Evolutionary conservation across 2,329 filamentous ascomycete species (phyloP), one percentile per base, ranked within the genome.

Genomic region (Penicillium rolfsii): DNA sequence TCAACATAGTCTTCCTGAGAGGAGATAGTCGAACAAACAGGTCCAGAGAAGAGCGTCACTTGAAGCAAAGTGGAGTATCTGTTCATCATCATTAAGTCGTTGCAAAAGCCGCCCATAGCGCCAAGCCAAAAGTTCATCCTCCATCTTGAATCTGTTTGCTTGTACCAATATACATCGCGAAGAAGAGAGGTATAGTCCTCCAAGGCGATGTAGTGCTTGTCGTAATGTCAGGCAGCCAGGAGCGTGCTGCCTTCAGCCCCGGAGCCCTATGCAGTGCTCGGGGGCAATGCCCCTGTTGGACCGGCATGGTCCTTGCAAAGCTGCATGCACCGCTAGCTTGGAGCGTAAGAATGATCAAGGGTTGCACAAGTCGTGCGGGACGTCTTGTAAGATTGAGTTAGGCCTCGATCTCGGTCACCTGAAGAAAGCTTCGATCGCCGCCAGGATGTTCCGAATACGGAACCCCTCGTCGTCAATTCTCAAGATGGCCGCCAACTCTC

Each of bases 401-500:
- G 45, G n/a, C 30, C 9, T 22, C 35, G 14, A 9, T 12, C 35
- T 36, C 48, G 11, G 28, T 50, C 48, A 14, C 48, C 28, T 22
- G 28, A 22, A 33, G n/a, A 35, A 50, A 14, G 19, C 9, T 12
- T 45, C 33, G 6, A 11, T 36, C n/a, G 35, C 35, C n/a, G 19
- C 9, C 14, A 40, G 22, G 16, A 11, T 43, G 30, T 50, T 50
- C n/a, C 30, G 28, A 19, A 14, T 12, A 33, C 30, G 48, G n/a
- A 22, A 50, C n/a, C n/a, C 48, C 19, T 30, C 26, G 14, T 30
- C n/a, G 33, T 54, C 38, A 26, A 33, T 30, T 35, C 52, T 69
- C 64, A 69, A 9, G 66, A 64, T 49, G 54, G 59, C 4, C 65
- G 66, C 67, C 69, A 77, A 33, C 67, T 70, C 38, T 71, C 67